These are phyloP conservation scores for Xylaria sp. DNA, from an alignment of 495 filamentous ascomycete genomes.

Conservation along the genomic window DNA sequence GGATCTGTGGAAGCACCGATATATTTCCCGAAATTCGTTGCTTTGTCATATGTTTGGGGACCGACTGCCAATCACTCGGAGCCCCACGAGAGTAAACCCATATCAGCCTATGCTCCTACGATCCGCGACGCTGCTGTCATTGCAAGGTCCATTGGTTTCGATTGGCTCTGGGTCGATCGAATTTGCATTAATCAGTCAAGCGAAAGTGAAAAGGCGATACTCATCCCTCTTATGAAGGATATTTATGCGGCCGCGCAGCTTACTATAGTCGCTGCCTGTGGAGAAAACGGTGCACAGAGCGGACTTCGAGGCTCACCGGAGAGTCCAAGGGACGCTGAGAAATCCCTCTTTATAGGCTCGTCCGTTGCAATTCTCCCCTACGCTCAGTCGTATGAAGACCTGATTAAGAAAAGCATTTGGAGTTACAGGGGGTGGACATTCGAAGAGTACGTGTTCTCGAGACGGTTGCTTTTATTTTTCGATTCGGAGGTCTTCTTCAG, in stretches of 20 bases:
- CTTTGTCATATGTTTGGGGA: constrained; percentile 22
- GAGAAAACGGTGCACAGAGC: constrained; percentile 2
- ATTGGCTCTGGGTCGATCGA: constrained; percentile 21
- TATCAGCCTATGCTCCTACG: constrained; percentile 5
- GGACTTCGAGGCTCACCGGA: constrained; percentile 4
- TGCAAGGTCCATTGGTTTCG: constrained; percentile 1
- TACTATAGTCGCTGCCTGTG: constrained; percentile 20
- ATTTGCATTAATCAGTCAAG: constrained; percentile 19
- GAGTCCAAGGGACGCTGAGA: background rate
- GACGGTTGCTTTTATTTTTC: constrained; percentile 4
- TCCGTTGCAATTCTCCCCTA: background rate
- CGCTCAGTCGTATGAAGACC: background rate
- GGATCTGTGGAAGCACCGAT: background rate
- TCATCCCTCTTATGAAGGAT: constrained; percentile 22
- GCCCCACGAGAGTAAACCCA: constrained; percentile 2
- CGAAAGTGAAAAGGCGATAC: constrained; percentile 18
- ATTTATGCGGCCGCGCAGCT: constrained; percentile 13
- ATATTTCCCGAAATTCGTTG: constrained; percentile 10
- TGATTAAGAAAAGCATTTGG: background rate
- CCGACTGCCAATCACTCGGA: background rate
- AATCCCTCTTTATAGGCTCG: background rate
- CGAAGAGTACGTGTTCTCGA: constrained; percentile 16
- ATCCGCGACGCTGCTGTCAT: constrained; percentile 6
- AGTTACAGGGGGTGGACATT: constrained; percentile 19
- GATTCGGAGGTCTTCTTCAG: constrained; percentile 5